These are phyloP conservation scores for Saccharomycopsis oosterbeekiorum DNA, from an alignment of 805 yeast genomes.

Conservation along the genomic window DNA sequence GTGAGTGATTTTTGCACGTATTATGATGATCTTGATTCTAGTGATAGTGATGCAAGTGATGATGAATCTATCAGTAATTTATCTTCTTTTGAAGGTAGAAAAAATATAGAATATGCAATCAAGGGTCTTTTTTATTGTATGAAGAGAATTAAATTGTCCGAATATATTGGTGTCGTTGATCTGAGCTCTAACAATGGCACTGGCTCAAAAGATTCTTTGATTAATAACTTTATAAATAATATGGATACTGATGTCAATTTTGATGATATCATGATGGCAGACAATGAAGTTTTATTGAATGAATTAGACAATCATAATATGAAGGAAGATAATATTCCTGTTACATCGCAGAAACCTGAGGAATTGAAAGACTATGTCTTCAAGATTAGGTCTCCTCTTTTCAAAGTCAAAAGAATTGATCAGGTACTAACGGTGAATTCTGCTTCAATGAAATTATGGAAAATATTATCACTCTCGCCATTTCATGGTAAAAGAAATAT, in stretches of 20 bases:
- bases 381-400: slow-evolving; percentile 27
- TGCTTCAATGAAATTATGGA: slow-evolving; percentile 46
- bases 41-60: background rate
- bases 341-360: background rate
- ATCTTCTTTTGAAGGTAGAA: background rate
- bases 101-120: slow-evolving; percentile 5
- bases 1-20: slow-evolving; percentile 10
- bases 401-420: slow-evolving; percentile 29
- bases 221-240: slow-evolving; percentile 4
- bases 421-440: slow-evolving; percentile 37
- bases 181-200: background rate
- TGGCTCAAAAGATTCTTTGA: slow-evolving; percentile 6
- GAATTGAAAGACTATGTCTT: slow-evolving; percentile 24
- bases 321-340: background rate
- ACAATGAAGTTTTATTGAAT: background rate
- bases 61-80: background rate
- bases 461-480: slow-evolving; percentile 47
- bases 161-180: slow-evolving; percentile 9
- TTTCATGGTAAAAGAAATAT: slow-evolving; percentile 39
- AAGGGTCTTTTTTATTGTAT: slow-evolving; percentile 5
- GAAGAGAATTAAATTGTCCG: slow-evolving; percentile 6
- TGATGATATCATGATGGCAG: slow-evolving; percentile 6
- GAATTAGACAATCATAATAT: background rate
- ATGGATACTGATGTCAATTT: background rate
- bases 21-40: slow-evolving; percentile 7